Base-by-base conservation (phyloP, 1,284 basidiomycete species). In the Irpex lacteus region DNA sequence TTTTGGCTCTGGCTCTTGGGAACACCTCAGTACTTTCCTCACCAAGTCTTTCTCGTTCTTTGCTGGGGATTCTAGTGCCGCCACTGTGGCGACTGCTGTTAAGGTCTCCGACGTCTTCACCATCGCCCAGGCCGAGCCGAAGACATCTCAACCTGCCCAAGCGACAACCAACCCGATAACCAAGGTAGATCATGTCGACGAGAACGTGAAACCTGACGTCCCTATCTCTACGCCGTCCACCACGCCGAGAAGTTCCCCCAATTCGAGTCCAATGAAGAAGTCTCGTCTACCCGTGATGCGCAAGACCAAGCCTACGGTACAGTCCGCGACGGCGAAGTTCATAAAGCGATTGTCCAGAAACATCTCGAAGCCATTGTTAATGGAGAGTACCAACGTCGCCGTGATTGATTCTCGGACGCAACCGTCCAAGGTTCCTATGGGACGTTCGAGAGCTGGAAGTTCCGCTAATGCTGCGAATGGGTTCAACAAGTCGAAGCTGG, bases 321-420 rank as follows among this genome's bases (percentile, higher is more conserved):
- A 13, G n/a, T 34, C 54, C 11, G 54, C 34, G 8, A 36, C 26
- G 21, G 37, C 52, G 7, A 18, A n/a, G 8, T 26, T 60, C n/a
- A 70, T 74, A 55, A 67, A 67, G 44, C 66, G 73, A n/a, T 63
- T 74, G 57, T 73, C 73, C 47, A 55, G 21, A 57, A 40, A 53
- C 19, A 71, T 71, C 58, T 72, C 72, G 59, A 67, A 67, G 32
- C 69, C 70, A 6, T 65, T 71, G 18, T 65, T 71, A 18, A 63
- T 70, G 44, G 71, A 74, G 50, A 70, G 69, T 55, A 71, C 69
- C 52, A 71, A 74, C 61, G 63, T 60, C 11, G 65, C 59, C 18
- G 67, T 59, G 47, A 52, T 52, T 8, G 50, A 52, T 52, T 9
- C 18, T 8, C 15, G 40, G 40, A 44, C 40, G 7, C 18, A 9